These are phyloP conservation scores for Heimioporus retisporus DNA, from an alignment of 1,284 basidiomycete species.

Conservation along the genomic window DNA sequence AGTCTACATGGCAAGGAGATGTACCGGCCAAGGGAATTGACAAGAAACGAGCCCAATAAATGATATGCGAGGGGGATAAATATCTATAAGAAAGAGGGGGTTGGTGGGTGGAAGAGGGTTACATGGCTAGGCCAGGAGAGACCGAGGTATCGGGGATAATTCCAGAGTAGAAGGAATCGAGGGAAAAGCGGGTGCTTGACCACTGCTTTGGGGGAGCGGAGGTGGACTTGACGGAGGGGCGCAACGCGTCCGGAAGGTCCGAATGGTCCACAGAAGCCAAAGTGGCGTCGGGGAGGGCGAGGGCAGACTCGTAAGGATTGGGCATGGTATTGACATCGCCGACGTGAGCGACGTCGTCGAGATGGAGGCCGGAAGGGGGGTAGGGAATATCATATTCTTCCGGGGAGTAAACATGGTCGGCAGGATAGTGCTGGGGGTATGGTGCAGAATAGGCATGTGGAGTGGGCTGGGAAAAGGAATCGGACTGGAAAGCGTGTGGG, in stretches of 20 bases:
- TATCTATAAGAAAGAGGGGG: conserved; percentile 28
- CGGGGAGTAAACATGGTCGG: conserved; percentile 32
- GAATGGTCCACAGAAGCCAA: conserved; percentile 7
- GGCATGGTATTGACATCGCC: conserved; percentile 15
- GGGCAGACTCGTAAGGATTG: conserved; percentile 23
- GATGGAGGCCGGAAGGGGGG: conserved; percentile 13
- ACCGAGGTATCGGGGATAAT: conserved; percentile 23
- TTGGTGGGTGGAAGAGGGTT: conserved; percentile 18
- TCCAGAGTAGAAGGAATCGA: conserved; percentile 43
- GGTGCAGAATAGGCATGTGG: conserved; percentile 11
- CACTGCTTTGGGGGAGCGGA: conserved; percentile 15
- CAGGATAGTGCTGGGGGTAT: conserved; percentile 23
- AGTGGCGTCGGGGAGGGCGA: conserved; percentile 19
- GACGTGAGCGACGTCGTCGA: neutral
- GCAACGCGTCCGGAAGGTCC: conserved; percentile 25
- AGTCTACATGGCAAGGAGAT: conserved; percentile 11
- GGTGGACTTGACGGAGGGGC: conserved; percentile 22
- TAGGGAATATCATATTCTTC: conserved; percentile 31
- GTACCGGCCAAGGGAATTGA: conserved; percentile 12
- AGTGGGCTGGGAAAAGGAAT: conserved; percentile 3
- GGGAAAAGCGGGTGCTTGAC: conserved; percentile 30
- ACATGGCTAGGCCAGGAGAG: conserved; percentile 30
- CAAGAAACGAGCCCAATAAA: conserved; percentile 15
- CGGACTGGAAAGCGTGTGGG: conserved; percentile 24
- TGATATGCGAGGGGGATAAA: conserved; percentile 28